Evolutionary conservation across 768 basidiomycete genomes (phyloP).

Genomic region (Mycena latifolia): DNA sequence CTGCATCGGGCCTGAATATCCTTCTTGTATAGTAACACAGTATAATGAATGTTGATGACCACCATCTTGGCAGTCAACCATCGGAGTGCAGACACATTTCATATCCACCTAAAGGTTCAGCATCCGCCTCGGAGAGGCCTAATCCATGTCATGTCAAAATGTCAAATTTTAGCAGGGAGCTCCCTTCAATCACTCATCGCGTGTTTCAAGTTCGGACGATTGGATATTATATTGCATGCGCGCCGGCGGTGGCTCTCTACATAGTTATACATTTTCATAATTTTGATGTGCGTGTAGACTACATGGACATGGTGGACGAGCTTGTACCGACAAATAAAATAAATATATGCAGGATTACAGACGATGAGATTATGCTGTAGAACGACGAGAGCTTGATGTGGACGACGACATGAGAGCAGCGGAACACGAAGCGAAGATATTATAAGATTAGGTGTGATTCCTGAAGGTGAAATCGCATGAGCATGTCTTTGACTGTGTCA

Average conservation of each 20-base stretch:
- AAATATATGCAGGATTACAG: conserved; percentile 23
- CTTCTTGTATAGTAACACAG: too few relatives aligned
- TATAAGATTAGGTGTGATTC: conserved; percentile 29
- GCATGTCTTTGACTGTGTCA: conserved; percentile 32
- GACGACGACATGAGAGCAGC: background rate
- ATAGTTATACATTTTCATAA: conserved; percentile 7
- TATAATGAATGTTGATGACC: too few relatives aligned
- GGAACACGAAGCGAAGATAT: background rate
- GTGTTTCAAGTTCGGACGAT: background rate
- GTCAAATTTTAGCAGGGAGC: too few relatives aligned
- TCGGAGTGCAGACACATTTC: too few relatives aligned
- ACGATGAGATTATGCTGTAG: conserved; percentile 11
- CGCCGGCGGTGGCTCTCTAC: background rate
- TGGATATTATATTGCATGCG: background rate
- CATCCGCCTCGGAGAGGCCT: too few relatives aligned
- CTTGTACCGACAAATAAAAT: conserved; percentile 2
- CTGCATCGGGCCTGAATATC: too few relatives aligned
- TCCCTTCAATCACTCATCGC: too few relatives aligned
- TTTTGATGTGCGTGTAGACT: conserved; percentile 11
- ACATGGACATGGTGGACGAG: conserved; percentile 8
- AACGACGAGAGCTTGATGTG: conserved; percentile 5
- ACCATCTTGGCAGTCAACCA: too few relatives aligned
- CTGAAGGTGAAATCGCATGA: conserved; percentile 30
- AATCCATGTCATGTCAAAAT: too few relatives aligned
- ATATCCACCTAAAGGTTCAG: too few relatives aligned